These are phyloP conservation scores for Chaetomium tenue DNA, from an alignment of 495 filamentous ascomycete species.

Conservation along the genomic window DNA sequence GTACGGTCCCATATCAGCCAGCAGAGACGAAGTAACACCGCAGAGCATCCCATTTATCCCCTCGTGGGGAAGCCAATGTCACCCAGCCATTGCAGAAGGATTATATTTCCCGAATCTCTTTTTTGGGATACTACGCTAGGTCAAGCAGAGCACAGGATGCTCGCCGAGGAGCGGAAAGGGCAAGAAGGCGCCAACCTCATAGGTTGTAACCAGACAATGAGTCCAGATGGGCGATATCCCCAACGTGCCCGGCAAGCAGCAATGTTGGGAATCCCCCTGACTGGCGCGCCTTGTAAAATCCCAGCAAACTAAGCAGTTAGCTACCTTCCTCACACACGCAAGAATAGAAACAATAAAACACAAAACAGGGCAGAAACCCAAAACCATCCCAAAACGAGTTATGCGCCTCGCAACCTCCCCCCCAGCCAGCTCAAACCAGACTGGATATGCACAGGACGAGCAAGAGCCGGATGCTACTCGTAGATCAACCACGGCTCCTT, in stretches of 20 bases:
- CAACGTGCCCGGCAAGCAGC: too few relatives aligned
- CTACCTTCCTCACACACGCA: too few relatives aligned
- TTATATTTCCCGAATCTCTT: conserved; percentile 12
- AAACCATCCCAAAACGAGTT: too few relatives aligned
- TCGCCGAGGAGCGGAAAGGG: neutral
- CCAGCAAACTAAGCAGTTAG: too few relatives aligned
- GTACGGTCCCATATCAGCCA: neutral
- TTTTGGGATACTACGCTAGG: conserved; percentile 1
- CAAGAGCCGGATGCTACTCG: neutral
- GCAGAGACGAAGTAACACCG: conserved; percentile 2
- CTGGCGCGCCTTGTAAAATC: too few relatives aligned
- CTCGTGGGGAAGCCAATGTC: conserved; percentile 6
- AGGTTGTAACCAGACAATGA: neutral
- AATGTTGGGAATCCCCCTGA: too few relatives aligned
- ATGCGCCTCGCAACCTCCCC: neutral
- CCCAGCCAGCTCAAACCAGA: neutral
- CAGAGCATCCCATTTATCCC: conserved; percentile 12
- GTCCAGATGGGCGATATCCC: too few relatives aligned
- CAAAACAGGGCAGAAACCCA: too few relatives aligned
- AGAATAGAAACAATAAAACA: too few relatives aligned
- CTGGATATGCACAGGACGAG: neutral
- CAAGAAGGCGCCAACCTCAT: neutral
- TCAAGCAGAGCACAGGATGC: neutral
- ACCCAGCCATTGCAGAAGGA: conserved; percentile 4
- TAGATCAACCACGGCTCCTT: neutral